A percentile compares a stretch with the other conserved stretches of the same genome.
These are phyloP conservation scores for Aureoboletus auriporus DNA, from an alignment of 768 basidiomycete species.

Conservation along the genomic window DNA sequence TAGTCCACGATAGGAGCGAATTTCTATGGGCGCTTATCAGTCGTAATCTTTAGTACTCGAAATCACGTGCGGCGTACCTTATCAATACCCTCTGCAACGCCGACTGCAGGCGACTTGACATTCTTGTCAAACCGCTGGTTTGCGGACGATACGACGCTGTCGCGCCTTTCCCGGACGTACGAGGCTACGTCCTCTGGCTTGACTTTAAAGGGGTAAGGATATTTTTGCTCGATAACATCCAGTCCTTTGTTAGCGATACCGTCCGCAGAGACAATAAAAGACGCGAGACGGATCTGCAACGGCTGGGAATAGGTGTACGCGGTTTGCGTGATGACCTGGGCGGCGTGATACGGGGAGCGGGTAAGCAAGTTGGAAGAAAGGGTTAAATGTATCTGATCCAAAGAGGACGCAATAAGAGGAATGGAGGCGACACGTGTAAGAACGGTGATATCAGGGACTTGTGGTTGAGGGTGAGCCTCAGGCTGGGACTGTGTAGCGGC, in stretches of 20 bases:
- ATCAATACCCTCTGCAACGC: conserved; percentile 66
- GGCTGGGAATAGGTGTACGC: conserved; percentile 65
- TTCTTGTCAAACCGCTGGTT: conserved; percentile 64
- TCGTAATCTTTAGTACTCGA: conserved; percentile 4
- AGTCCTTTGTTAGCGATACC: conserved; percentile 70
- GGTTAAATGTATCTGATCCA: conserved; percentile 56
- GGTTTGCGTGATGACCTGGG: conserved; percentile 54
- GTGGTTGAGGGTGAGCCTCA: conserved; percentile 12
- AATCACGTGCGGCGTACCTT: conserved; percentile 45
- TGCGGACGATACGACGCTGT: conserved; percentile 49
- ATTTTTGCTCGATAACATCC: conserved; percentile 67
- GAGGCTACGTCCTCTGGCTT: conserved; percentile 67
- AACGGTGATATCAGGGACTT: conserved; percentile 54
- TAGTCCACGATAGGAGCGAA: conserved; percentile 76
- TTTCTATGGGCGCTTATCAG: conserved; percentile 37
- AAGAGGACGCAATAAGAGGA: conserved; percentile 63
- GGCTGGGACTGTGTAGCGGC: conserved; percentile 28
- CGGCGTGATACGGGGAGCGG: conserved; percentile 60
- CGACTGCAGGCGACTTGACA: conserved; percentile 59
- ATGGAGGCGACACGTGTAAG: conserved; percentile 66
- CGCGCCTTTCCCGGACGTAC: conserved; percentile 53
- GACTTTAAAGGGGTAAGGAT: conserved; percentile 72
- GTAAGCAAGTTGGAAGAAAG: conserved; percentile 60
- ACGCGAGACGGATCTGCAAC: conserved; percentile 59
- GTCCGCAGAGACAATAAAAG: conserved; percentile 61